Base-by-base conservation (phyloP, 441 rosid genomes). In the Populus tomentosa region DNA sequence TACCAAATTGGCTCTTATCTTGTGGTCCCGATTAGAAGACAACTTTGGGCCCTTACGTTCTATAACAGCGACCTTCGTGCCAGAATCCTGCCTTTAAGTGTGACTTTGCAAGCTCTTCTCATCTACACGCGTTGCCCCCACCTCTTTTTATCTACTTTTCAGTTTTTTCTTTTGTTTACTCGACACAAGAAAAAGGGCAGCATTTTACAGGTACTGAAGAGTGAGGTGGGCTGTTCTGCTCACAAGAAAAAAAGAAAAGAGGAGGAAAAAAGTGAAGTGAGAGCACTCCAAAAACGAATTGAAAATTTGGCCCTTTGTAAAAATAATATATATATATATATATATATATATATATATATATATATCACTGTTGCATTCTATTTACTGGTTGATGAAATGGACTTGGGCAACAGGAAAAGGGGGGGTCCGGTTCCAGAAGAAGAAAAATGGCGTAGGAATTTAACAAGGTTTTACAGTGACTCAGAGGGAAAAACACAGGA, bases 91-190 rank as follows among this genome's bases (percentile, higher is more conserved):
- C 13, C 65, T 64, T 11, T 28, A 24, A 23, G 30, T 71, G 26
- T 20, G 63, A 62, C 74, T 67, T 71, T 62, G 23, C 16, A 30
- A 62, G 65, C 66, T 71, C 21, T 46, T 33, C 76, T 71, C 59
- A 33, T 77, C 56, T 30, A 6, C 76, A 77, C 76, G 72, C 67
- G 76, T 66, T 71, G 50, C 63, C 76, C 76, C 10, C 56, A 4
- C 28, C 10, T 40, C 50, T 28, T 69, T 56, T 61, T 56, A 1
- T 69, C 11, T 67, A 14, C 23, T 14, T 5, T 38, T n/a, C 10
- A 28, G n/a, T 46, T 46, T 46, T 46, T 13, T 13, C 53, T 11
- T 46, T 46, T 46, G 5, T 46, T 46, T 46, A 46, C 16, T 13
- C 56, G 56, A 46, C 20, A 46, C 56, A 4, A 14, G 56, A 46